These are phyloP conservation scores for Elongisporangium anandrum DNA, from an alignment of 352 stramenopile genomes.

Conservation along the genomic window DNA sequence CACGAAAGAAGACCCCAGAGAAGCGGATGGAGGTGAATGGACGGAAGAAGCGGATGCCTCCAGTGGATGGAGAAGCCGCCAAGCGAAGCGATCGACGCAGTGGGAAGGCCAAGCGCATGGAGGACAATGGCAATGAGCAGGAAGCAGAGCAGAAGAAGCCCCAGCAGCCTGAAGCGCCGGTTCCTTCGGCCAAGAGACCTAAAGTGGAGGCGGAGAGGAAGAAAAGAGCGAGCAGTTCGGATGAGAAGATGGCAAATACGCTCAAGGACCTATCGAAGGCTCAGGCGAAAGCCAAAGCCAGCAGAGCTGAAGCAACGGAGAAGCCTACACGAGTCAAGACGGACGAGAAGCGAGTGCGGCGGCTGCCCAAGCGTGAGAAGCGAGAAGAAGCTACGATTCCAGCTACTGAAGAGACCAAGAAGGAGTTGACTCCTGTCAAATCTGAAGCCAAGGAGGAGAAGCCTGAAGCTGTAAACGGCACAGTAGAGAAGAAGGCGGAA, in stretches of 20 bases:
- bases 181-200: background rate
- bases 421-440: background rate
- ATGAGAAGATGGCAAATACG: background rate
- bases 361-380: background rate
- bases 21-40: background rate
- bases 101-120: background rate
- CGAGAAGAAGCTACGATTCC: background rate
- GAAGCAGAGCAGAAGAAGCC: background rate
- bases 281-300: background rate
- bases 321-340: no score
- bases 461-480: background rate
- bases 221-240: background rate
- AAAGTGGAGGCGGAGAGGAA: background rate
- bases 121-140: background rate
- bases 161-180: background rate
- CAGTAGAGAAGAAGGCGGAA: constrained; percentile 10
- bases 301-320: no score
- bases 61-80: background rate
- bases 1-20: background rate
- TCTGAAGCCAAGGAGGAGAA: background rate
- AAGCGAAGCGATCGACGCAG: background rate
- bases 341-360: background rate
- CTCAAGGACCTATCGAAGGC: background rate
- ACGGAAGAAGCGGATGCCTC: background rate
- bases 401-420: background rate